Base-by-base conservation (phyloP, 2,329 filamentous ascomycete genomes). In the Nemania abortiva region DNA sequence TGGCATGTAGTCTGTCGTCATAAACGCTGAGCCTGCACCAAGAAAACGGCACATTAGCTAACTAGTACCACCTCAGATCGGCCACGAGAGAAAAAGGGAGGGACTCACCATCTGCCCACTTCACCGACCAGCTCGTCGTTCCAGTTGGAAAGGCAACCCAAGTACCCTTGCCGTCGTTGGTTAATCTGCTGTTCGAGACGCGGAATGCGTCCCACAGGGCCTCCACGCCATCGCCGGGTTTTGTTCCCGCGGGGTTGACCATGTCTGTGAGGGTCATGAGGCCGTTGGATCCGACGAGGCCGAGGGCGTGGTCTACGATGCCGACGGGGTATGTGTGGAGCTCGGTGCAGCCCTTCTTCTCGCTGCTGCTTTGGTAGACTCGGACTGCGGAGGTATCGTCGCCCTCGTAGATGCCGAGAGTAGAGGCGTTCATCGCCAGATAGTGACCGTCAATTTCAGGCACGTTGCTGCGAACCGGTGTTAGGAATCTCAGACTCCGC, bases 291-390 rank as follows among this genome's bases (percentile, higher is more conserved):
- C 82, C 81, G n/a, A 80, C 70, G 34, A 83, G 76, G 22, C 77
- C 81, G 42, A 84, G 77, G 2, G 76, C 76, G 67, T 80, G 78
- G 74, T 81, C 79, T 49, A 79, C 74, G 52, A 78, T 76, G 74
- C 78, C 77, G 45, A 78, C 67, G 18, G 81, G 81, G 64, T 77
- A 81, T 9, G 75, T 79, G 77, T 81, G 82, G 54, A 83, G 78
- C 70, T 81, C 76, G 50, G 71, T 75, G 61, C 74, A 74, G 55
- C 76, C 74, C 37, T 72, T 71, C 56, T 77, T 73, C 15, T 68
- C 60, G 70, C 76, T 76, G 29, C 70, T 65, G 6, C 77, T 69
- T 7, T 77, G 63, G 74, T 79, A 80, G 69, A 83, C 77, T 37
- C 69, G 61, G 50, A 79, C 53, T 1, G 74, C 61, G 6, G 66